These are phyloP conservation scores for Trametes sanguinea DNA, from an alignment of 768 basidiomycete genomes.

Conservation along the genomic window DNA sequence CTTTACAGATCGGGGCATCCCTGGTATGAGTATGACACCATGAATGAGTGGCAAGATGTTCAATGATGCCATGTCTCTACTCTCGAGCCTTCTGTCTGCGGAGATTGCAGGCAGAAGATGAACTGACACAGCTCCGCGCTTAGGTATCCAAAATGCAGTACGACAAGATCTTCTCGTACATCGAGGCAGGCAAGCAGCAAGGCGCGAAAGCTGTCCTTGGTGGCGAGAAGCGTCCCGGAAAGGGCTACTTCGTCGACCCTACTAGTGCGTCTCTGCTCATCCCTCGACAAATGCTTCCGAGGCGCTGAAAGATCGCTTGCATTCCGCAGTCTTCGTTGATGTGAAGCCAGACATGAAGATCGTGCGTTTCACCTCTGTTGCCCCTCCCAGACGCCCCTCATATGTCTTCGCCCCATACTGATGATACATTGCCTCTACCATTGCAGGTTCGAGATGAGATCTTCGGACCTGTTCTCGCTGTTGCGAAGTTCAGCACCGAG, in stretches of 20 bases:
- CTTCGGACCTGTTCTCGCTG: conserved; percentile 89
- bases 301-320: conserved; percentile 4
- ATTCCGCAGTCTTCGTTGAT: conserved; percentile 72
- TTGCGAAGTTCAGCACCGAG: conserved; percentile 84
- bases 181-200: conserved; percentile 80
- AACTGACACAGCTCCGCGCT: too few relatives aligned
- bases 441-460: conserved; percentile 53
- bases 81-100: too few relatives aligned
- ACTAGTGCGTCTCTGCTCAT: conserved; percentile 58
- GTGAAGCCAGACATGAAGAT: conserved; percentile 83
- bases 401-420: not conserved
- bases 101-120: too few relatives aligned
- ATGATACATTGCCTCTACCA: not conserved
- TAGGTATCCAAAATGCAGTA: conserved; percentile 85
- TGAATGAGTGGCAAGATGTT: too few relatives aligned
- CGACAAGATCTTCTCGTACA: conserved; percentile 85
- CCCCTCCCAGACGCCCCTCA: not conserved
- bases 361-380: conserved; percentile 43
- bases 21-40: too few relatives aligned
- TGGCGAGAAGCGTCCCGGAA: conserved; percentile 72
- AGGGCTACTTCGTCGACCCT: conserved; percentile 89
- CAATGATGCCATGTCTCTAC: too few relatives aligned
- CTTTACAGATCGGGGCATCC: too few relatives aligned
- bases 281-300: not conserved
- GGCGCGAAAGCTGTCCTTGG: conserved; percentile 81